A percentile compares a stretch with the other conserved stretches of the same genome.
Evolutionary conservation across 2,329 filamentous ascomycete genomes (phyloP).

Genomic region (Trichoderma sp.): DNA sequence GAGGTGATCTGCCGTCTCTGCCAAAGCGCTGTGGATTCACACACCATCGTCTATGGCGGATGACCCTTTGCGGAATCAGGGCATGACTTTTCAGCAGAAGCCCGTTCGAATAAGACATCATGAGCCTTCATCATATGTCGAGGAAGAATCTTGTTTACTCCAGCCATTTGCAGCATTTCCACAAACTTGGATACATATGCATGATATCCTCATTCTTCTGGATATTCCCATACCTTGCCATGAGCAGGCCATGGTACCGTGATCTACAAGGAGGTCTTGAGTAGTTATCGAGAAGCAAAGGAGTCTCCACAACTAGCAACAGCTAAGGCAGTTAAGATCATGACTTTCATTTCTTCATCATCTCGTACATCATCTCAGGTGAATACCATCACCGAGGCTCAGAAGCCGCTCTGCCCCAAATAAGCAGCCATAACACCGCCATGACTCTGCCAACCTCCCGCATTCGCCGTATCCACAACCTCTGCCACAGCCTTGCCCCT

Average conservation of each 20-base stretch:
- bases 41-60: neutral
- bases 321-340: neutral
- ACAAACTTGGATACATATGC: neutral
- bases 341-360: neutral
- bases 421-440: slow-evolving; percentile 39
- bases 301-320: neutral
- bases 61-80: slow-evolving; percentile 1
- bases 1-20: neutral
- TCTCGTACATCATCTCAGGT: neutral
- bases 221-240: neutral
- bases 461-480: slow-evolving; percentile 32
- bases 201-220: slow-evolving; percentile 9
- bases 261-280: neutral
- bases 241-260: neutral
- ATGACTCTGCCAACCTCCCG: slow-evolving; percentile 35
- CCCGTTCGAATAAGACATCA: neutral
- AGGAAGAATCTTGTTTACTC: neutral
- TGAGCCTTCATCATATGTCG: neutral
- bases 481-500: slow-evolving; percentile 30
- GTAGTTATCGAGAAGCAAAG: slow-evolving; percentile 4
- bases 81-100: slow-evolving; percentile 11
- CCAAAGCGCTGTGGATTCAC: neutral
- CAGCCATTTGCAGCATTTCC: neutral
- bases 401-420: slow-evolving; percentile 30
- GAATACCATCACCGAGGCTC: too few relatives aligned